Percentiles rank a stretch among this genome's conserved stretches.
phyloP scores from a whole-genome alignment of 768 basidiomycete species.

The Scleroderma bovista region DNA sequence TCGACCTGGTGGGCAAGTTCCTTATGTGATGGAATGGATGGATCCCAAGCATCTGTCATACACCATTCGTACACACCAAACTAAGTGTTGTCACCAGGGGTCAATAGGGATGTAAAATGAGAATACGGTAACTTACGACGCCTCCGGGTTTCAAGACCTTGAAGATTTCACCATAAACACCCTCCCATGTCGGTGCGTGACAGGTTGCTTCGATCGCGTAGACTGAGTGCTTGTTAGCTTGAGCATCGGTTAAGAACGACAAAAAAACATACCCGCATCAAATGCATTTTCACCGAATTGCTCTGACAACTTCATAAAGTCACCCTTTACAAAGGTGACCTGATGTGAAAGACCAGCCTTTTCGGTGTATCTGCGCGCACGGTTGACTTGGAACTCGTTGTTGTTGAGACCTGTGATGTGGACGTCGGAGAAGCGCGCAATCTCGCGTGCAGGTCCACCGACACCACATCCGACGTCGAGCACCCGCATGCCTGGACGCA shows the following conservation, averaged over 20 bases:
- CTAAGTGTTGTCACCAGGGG: slow-evolving; percentile 30
- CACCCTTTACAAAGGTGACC: slow-evolving; percentile 83
- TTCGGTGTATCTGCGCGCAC: slow-evolving; percentile 81
- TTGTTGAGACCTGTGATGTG: slow-evolving; percentile 88
- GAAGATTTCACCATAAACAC: slow-evolving; percentile 89
- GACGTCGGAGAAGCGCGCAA: slow-evolving; percentile 85
- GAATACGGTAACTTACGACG: slow-evolving; percentile 41
- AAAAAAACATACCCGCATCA: slow-evolving; percentile 72
- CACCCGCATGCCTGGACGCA: slow-evolving; percentile 89
- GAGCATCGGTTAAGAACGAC: not conserved
- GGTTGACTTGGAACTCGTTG: slow-evolving; percentile 89
- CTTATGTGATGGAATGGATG: slow-evolving; percentile 81
- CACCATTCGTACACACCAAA: slow-evolving; percentile 99
- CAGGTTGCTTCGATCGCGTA: slow-evolving; percentile 98
- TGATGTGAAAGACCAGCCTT: slow-evolving; percentile 69
- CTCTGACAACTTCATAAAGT: slow-evolving; percentile 93
- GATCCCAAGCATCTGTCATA: slow-evolving; percentile 95
- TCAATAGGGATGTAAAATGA: not conserved
- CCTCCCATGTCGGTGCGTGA: slow-evolving; percentile 94
- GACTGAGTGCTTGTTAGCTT: slow-evolving; percentile 45
- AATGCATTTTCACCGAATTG: slow-evolving; percentile 91
- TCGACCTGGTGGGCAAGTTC: slow-evolving; percentile 88
- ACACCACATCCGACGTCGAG: slow-evolving; percentile 98
- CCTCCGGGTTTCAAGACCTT: slow-evolving; percentile 97
- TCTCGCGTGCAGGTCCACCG: slow-evolving; percentile 94